Conservation (phyloP, 2,329 filamentous ascomycete genomes). For the Anisogramma anomala region DNA sequence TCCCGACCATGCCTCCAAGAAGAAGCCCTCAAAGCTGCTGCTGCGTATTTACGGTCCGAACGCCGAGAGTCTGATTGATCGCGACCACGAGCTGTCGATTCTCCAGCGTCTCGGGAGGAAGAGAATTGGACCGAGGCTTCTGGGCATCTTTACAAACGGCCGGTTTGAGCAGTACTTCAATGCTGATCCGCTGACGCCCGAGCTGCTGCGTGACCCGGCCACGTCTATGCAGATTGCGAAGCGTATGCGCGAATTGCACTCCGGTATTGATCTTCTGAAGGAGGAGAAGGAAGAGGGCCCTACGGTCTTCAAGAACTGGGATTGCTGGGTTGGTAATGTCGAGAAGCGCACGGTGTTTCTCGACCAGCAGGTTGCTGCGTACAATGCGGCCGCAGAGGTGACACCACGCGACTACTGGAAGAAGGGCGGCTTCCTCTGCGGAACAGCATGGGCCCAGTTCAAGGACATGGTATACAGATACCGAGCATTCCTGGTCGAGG, state of each 20-base stretch:
- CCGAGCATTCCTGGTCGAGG: slow-evolving; percentile 57
- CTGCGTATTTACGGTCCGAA: slow-evolving; percentile 90
- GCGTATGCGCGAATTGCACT: slow-evolving; percentile 91
- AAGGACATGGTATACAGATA: slow-evolving; percentile 65
- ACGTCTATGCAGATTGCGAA: slow-evolving; percentile 92
- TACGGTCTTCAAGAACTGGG: slow-evolving; percentile 86
- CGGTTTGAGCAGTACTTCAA: slow-evolving; percentile 93
- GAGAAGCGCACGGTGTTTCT: slow-evolving; percentile 45
- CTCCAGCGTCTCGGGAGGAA: slow-evolving; percentile 77
- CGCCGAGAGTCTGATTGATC: slow-evolving; percentile 89
- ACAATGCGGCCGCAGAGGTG: not conserved
- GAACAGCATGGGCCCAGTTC: slow-evolving; percentile 73
- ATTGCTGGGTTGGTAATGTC: slow-evolving; percentile 69
- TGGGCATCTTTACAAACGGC: slow-evolving; percentile 89
- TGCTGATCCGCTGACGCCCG: slow-evolving; percentile 64
- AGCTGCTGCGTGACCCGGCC: slow-evolving; percentile 66
- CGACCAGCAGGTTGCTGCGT: slow-evolving; percentile 28
- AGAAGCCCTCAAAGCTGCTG: slow-evolving; percentile 56
- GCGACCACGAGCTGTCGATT: slow-evolving; percentile 79
- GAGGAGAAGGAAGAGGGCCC: slow-evolving; percentile 69
- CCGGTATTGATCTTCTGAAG: slow-evolving; percentile 76
- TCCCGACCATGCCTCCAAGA: slow-evolving; percentile 23
- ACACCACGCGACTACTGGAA: slow-evolving; percentile 46
- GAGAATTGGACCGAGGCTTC: slow-evolving; percentile 79
- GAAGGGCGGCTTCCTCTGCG: slow-evolving; percentile 64